These are phyloP conservation scores for Conringia planisiliqua DNA, from an alignment of 345 rosid genomes.

Conservation along the genomic window DNA sequence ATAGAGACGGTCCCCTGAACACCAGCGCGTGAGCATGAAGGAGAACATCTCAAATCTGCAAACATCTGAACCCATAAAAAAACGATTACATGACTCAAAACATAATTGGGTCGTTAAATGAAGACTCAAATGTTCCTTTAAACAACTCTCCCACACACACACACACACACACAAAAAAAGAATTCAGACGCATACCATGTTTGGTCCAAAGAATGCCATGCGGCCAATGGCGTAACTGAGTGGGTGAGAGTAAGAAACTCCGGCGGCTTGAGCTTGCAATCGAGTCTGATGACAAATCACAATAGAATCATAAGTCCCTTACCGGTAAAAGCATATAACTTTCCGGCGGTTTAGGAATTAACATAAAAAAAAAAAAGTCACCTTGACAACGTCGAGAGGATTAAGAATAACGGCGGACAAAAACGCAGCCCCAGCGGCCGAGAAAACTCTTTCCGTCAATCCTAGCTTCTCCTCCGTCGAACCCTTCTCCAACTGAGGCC, in stretches of 20 bases:
- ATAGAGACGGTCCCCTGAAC: conserved; percentile 95
- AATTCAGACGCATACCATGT: conserved; percentile 48
- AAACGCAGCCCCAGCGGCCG: conserved; percentile 96
- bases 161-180: not conserved
- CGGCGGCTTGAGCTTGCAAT: conserved; percentile 98
- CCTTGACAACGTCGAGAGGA: conserved; percentile 97
- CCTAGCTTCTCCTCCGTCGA: conserved; percentile 50
- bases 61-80: conserved; percentile 58
- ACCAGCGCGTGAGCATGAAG: conserved; percentile 90
- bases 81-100: conserved; percentile 1
- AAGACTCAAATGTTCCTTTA: not conserved
- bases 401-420: conserved; percentile 78
- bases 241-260: conserved; percentile 85
- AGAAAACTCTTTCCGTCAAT: conserved; percentile 61
- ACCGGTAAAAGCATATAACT: not conserved
- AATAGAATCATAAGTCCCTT: not conserved
- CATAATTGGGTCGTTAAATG: not conserved
- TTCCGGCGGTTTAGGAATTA: not conserved
- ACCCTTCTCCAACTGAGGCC: conserved; percentile 14
- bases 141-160: not conserved
- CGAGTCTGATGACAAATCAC: conserved; percentile 55
- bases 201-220: conserved; percentile 92
- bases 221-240: conserved; percentile 70
- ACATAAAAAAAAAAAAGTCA: not conserved
- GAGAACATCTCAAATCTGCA: conserved; percentile 93